Evolutionary conservation across 2,329 filamentous ascomycete species (phyloP), one percentile per base, ranked within the genome.

Genomic region (Penicillium hordei): DNA sequence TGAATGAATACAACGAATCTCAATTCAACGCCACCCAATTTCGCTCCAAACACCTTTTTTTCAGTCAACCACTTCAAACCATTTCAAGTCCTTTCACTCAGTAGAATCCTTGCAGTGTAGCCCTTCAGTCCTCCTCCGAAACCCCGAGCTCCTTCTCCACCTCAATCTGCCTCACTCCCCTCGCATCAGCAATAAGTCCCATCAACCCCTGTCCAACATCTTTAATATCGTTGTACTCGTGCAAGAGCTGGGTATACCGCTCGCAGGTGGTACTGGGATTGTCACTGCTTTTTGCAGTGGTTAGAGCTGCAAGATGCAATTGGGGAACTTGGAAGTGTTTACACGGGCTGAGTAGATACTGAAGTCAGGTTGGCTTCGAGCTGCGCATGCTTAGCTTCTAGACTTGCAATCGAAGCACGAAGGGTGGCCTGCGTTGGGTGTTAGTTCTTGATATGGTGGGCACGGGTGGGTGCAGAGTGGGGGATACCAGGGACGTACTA

Each of bases 191-290:
- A 69, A 90, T 84, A 65, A 90, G 72, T 0, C 86, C 86, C 74
- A 89, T 81, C 31, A 90, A 68, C 0, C 86, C 87, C 66, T 86
- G 82, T 0, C 83, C 87, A 8, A 88, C 77, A 70, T 90, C 88
- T 61, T 86, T 85, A 65, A 89, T 84, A 70, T 89, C 87, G 65
- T 90, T 90, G 74, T 90, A 90, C 57, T 83, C 77, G 62, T 89
- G 86, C 33, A 90, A 76, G 4, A 87, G 76, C 58, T 79, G 80
- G 67, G 90, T 90, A 69, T 90, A 87, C 33, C 76, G 75, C 53
- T 85, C 82, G 51, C 88, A 83, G 10, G 84, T 82, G 21, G 75
- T 73, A 40, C 82, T 77, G 0, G 84, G 79, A 12, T 79, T 76
- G 63, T 72, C 60, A 25, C 70, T 73, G 45, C 2, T n/a, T n/a